phyloP scores from a whole-genome alignment of 2,329 filamentous ascomycete species.

The Fusarium cicatricum region DNA sequence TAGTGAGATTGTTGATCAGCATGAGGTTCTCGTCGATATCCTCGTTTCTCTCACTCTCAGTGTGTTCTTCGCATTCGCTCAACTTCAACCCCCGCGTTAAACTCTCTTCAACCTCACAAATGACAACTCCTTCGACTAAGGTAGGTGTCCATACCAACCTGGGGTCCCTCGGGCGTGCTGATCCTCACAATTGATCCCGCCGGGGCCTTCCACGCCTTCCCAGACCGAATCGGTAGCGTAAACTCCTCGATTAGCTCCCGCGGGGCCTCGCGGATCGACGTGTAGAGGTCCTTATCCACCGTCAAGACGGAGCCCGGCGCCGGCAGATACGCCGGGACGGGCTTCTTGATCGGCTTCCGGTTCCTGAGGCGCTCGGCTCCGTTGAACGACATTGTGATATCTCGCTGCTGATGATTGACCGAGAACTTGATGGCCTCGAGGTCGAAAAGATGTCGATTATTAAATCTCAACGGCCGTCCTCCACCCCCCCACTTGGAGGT shows the following conservation, averaged over 20 bases:
- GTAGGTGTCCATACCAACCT: conserved; percentile 67
- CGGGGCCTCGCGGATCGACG: conserved; percentile 63
- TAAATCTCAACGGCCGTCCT: conserved; percentile 16
- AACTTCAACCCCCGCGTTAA: background rate
- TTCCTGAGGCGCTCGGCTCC: conserved; percentile 51
- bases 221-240: conserved; percentile 76
- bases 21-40: background rate
- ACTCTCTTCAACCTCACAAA: background rate
- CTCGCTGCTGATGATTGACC: background rate
- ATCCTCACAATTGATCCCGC: conserved; percentile 75
- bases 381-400: conserved; percentile 32
- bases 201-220: conserved; percentile 74
- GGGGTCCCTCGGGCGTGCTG: conserved; percentile 78
- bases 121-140: background rate
- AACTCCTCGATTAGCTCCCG: conserved; percentile 59
- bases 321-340: conserved; percentile 59
- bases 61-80: background rate
- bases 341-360: conserved; percentile 56
- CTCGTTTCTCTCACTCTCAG: conserved; percentile 1
- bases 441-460: background rate
- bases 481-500: conserved; percentile 28
- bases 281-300: conserved; percentile 61
- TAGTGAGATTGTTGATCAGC: conserved; percentile 5
- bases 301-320: conserved; percentile 53
- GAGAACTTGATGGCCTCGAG: too few relatives aligned